A percentile compares a stretch with the other conserved stretches of the same genome.
These are phyloP conservation scores for Colletotrichum lentis DNA, from an alignment of 2,329 filamentous ascomycete genomes.

Conservation along the genomic window DNA sequence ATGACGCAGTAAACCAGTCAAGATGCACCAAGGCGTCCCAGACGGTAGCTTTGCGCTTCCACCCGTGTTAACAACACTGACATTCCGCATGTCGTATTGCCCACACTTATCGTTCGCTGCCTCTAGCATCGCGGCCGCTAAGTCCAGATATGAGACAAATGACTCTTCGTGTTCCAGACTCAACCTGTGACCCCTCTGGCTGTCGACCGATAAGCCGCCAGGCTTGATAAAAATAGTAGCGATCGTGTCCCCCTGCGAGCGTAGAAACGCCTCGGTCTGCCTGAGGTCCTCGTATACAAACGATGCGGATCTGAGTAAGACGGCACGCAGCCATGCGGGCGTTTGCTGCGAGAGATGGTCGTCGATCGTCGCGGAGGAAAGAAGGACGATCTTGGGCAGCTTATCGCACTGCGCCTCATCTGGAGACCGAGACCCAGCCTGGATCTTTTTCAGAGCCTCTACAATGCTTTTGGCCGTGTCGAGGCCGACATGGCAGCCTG, in stretches of 20 bases:
- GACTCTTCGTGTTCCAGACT: conserved; percentile 49
- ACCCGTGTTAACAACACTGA: conserved; percentile 24
- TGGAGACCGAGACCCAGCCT: conserved; percentile 7
- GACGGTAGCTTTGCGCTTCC: conserved; percentile 11
- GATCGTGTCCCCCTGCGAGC: conserved; percentile 50
- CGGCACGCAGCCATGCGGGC: conserved; percentile 42
- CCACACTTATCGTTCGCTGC: conserved; percentile 49
- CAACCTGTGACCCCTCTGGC: conserved; percentile 52
- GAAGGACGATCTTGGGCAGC: conserved; percentile 52
- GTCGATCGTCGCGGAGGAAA: conserved; percentile 55
- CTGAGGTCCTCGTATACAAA: conserved; percentile 44
- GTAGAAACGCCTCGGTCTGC: conserved; percentile 49
- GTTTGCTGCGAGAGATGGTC: conserved; percentile 46
- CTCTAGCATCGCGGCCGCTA: conserved; percentile 55
- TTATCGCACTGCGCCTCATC: conserved; percentile 27
- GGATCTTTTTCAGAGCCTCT: conserved; percentile 46
- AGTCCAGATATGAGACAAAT: conserved; percentile 45
- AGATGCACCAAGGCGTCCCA: conserved; percentile 6
- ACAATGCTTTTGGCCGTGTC: conserved; percentile 50
- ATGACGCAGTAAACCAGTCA: conserved; percentile 8
- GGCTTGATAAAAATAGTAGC: conserved; percentile 54
- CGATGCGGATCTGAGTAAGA: conserved; percentile 38
- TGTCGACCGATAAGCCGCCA: conserved; percentile 38
- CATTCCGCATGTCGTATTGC: conserved; percentile 41
- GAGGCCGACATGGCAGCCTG: conserved; percentile 49